phyloP scores from a whole-genome alignment of 1,284 basidiomycete species.

The Trichosporon faecale region DNA sequence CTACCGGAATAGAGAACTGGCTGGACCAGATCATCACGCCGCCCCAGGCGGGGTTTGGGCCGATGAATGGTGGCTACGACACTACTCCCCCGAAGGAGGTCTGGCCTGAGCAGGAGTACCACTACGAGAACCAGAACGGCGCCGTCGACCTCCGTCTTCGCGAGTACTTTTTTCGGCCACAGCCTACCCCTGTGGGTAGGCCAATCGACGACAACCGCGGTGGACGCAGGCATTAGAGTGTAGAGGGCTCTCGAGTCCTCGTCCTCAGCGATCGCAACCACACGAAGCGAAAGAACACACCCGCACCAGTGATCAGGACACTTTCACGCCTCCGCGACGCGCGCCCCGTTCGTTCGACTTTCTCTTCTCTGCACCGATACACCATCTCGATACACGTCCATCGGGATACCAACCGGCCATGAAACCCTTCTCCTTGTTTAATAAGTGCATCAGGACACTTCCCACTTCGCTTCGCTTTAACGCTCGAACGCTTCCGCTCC shows the following conservation, averaged over 20 bases:
- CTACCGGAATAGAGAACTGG: conserved; percentile 18
- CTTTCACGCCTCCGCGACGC: conserved; percentile 2
- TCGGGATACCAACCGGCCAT: background rate
- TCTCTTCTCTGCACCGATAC: background rate
- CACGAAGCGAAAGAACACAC: conserved; percentile 5
- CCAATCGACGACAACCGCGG: conserved; percentile 4
- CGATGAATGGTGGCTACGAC: conserved; percentile 6
- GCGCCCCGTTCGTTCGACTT: background rate
- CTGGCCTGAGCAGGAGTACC: conserved; percentile 11
- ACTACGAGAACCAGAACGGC: conserved; percentile 11
- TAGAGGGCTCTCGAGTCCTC: background rate
- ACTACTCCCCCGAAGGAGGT: conserved; percentile 10
- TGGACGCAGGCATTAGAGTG: conserved; percentile 1
- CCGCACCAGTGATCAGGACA: conserved; percentile 2
- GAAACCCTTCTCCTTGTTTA: background rate
- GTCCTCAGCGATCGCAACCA: background rate
- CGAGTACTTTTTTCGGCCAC: conserved; percentile 11
- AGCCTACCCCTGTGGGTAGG: conserved; percentile 12
- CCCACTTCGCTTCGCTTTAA: background rate
- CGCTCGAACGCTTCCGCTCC: background rate
- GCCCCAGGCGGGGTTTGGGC: background rate
- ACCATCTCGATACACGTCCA: background rate
- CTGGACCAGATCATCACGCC: conserved; percentile 18
- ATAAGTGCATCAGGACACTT: conserved; percentile 5
- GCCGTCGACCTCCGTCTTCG: conserved; percentile 8